Base-by-base conservation (phyloP, 2,329 filamentous ascomycete species). In the Diaporthe sp. region DNA sequence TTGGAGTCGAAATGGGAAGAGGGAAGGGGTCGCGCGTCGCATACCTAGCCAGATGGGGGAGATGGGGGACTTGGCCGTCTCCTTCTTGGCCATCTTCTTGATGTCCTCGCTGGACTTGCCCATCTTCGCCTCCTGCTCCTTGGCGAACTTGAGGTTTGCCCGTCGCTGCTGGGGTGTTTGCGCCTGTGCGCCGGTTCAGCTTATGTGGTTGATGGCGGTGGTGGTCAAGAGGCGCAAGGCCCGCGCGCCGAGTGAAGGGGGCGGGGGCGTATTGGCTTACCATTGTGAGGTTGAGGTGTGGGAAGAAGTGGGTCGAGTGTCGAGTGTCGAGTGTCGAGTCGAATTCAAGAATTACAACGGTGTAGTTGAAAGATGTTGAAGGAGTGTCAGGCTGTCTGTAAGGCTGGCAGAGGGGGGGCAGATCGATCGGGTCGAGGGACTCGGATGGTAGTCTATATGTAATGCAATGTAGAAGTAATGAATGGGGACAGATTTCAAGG, bases 101-200 rank as follows among this genome's bases (percentile, higher is more conserved):
- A 92, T 82, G 76, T 91, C 88, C 32, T 85, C 85, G 73, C 91
- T 88, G n/a, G 91, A 88, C 86, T 94, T 95, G 84, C 94, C 94
- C 83, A 93, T 93, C 81, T 92, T 93, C 75, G 88, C 86, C 81
- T 93, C 91, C 82, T 96, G 92, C 71, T 90, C 88, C 82, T 93
- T 92, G 78, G 89, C 92, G 85, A 94, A 97, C 84, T 93, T 93
- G 81, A 90, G 90, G 86, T 97, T 97, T 77, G 93, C 92, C 81
- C 91, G 91, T 83, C 94, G 92, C 87, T 97, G 94, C 84, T 94
- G 90, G 79, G 93, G 94, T 78, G 94, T 97, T 92, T 96, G 94
- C 79, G 92, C 93, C 94, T 95, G 80, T 76, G 37, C 71, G 13
- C 30, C 32, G 37, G 35, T 35, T 63, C 27, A 61, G 65, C 59